A percentile compares a stretch with the other conserved stretches of the same genome.
Conservation (phyloP, 345 rosid genomes). For the Boechera stricta region DNA sequence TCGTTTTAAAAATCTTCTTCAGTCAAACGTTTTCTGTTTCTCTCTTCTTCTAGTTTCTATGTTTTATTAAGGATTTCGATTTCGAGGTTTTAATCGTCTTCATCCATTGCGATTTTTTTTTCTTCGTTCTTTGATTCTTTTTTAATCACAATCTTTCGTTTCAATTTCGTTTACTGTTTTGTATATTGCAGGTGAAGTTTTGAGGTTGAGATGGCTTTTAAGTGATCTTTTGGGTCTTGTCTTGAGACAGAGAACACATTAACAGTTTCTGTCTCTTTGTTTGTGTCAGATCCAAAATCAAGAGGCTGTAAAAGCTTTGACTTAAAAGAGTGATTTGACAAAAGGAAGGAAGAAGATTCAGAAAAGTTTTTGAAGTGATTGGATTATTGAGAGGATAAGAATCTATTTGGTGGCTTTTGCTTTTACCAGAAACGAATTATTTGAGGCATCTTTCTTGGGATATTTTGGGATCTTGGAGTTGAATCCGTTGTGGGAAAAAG, state of each 20-base stretch:
- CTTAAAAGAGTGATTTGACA: slow-evolving; percentile 42
- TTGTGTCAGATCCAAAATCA: slow-evolving; percentile 46
- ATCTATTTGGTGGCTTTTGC: slow-evolving; percentile 14
- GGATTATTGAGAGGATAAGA: slow-evolving; percentile 14
- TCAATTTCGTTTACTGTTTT: slow-evolving; percentile 7
- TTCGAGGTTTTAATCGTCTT: slow-evolving; percentile 20
- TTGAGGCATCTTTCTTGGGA: slow-evolving; percentile 8
- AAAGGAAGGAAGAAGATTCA: slow-evolving; percentile 24
- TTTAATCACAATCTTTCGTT: slow-evolving; percentile 17
- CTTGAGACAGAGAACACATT: background rate
- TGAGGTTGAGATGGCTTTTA: slow-evolving; percentile 33
- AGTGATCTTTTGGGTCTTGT: slow-evolving; percentile 29
- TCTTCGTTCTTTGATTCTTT: background rate
- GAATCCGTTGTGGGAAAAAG: slow-evolving; percentile 20
- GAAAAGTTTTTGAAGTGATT: background rate
- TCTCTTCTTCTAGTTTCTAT: slow-evolving; percentile 1
- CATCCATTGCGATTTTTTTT: slow-evolving; percentile 14
- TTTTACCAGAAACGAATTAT: background rate
- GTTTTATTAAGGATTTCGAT: slow-evolving; percentile 7
- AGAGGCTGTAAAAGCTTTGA: slow-evolving; percentile 50
- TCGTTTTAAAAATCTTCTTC: background rate
- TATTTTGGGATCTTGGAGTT: slow-evolving; percentile 20
- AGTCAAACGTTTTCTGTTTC: background rate
- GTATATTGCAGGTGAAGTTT: slow-evolving; percentile 43
- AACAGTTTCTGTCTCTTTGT: slow-evolving; percentile 5